phyloP scores from a whole-genome alignment of 345 rosid genomes.

The Bruguiera parviflora region DNA sequence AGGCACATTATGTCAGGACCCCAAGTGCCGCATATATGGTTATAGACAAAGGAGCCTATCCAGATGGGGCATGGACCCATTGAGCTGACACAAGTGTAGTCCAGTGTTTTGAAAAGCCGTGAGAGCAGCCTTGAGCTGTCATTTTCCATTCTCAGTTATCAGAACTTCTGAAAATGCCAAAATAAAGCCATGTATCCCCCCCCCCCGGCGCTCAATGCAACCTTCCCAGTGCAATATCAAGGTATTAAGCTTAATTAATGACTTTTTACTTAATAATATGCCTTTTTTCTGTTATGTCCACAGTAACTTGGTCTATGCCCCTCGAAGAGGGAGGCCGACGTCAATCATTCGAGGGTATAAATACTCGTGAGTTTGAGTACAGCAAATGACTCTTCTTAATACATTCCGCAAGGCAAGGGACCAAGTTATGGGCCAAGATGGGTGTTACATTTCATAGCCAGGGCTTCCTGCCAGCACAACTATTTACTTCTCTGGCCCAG shows the following conservation, averaged over 20 bases:
- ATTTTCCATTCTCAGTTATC: slow-evolving; percentile 30
- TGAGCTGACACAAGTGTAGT: slow-evolving; percentile 1
- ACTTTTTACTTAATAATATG: not conserved
- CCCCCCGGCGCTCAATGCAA: slow-evolving; percentile 69
- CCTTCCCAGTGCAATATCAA: slow-evolving; percentile 75
- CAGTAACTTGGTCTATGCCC: too few relatives aligned
- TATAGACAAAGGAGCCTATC: not conserved
- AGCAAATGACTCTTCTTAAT: slow-evolving; percentile 12
- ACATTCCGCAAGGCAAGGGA: slow-evolving; percentile 64
- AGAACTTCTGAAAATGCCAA: slow-evolving; percentile 25
- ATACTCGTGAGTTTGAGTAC: not conserved
- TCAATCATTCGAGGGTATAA: too few relatives aligned
- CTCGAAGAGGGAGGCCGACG: slow-evolving; percentile 5
- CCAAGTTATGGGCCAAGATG: slow-evolving; percentile 89
- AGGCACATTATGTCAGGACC: slow-evolving; percentile 24
- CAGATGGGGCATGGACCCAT: not conserved
- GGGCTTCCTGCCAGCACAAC: slow-evolving; percentile 83
- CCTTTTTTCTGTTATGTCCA: too few relatives aligned
- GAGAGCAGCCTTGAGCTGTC: slow-evolving; percentile 55
- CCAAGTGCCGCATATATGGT: not conserved
- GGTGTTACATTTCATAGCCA: slow-evolving; percentile 92
- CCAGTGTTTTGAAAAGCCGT: slow-evolving; percentile 26
- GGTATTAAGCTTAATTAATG: slow-evolving; percentile 27
- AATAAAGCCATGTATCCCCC: slow-evolving; percentile 39
- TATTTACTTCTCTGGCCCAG: slow-evolving; percentile 78